Conservation (phyloP, 2,329 filamentous ascomycete species). For the Aureobasidium sp. region DNA sequence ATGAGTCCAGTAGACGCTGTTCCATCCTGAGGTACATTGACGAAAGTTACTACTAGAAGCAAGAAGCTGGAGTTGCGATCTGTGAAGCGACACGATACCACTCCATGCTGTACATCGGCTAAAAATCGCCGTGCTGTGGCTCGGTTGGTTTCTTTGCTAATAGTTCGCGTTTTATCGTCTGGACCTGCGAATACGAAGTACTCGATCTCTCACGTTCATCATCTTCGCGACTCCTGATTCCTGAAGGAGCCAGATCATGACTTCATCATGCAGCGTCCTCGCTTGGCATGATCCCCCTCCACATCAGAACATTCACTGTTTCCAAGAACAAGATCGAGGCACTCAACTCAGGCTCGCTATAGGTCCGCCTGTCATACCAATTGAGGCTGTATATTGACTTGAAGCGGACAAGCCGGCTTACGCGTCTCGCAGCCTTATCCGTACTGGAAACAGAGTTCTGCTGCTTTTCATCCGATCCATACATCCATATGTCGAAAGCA, state of each 20-base stretch:
- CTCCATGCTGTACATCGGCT: neutral
- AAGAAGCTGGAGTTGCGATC: neutral
- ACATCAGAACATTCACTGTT: neutral
- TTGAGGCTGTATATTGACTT: neutral
- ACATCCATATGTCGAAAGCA: neutral
- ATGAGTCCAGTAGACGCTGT: slow-evolving; percentile 26
- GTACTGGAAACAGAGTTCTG: neutral
- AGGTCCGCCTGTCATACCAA: neutral
- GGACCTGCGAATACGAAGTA: neutral
- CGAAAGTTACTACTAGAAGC: neutral
- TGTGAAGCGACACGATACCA: neutral
- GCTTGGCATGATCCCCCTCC: neutral
- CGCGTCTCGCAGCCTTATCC: slow-evolving; percentile 6
- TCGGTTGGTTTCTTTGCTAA: neutral
- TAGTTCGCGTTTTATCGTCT: neutral
- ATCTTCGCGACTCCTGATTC: neutral
- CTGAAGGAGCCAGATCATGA: slow-evolving; percentile 1
- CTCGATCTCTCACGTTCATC: neutral
- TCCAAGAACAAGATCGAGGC: neutral
- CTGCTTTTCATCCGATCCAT: neutral
- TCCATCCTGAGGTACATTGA: neutral
- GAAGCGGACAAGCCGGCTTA: neutral
- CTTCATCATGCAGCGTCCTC: slow-evolving; percentile 4
- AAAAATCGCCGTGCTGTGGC: neutral
- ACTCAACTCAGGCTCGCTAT: neutral